Percentiles rank a stretch among this genome's conserved stretches.
phyloP scores from a whole-genome alignment of 2,329 filamentous ascomycete genomes.

The Acrodontium crateriforme region DNA sequence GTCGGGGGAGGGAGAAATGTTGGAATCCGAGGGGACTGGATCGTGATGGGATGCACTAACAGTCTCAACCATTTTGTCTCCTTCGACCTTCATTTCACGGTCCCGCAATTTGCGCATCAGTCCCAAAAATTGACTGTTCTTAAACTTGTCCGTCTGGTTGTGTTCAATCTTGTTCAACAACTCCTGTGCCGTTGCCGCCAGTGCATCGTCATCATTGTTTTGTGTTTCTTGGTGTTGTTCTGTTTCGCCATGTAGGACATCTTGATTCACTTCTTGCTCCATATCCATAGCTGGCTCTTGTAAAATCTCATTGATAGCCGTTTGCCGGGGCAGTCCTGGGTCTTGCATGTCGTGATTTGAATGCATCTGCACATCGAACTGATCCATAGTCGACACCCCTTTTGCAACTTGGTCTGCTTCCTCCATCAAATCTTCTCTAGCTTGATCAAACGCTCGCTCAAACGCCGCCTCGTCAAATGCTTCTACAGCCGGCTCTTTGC shows the following conservation, averaged over 20 bases:
- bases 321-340: neutral
- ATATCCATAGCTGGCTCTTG: constrained; percentile 4
- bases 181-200: constrained; percentile 57
- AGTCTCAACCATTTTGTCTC: constrained; percentile 50
- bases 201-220: constrained; percentile 46
- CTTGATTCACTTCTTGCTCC: constrained; percentile 5
- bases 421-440: constrained; percentile 26
- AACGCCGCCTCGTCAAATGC: constrained; percentile 43
- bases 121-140: constrained; percentile 60
- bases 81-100: constrained; percentile 57
- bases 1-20: constrained; percentile 6
- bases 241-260: constrained; percentile 5
- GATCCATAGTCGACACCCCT: constrained; percentile 4
- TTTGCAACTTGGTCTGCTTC: constrained; percentile 13
- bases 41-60: constrained; percentile 18
- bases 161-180: constrained; percentile 55
- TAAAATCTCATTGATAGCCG: constrained; percentile 5
- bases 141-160: constrained; percentile 61
- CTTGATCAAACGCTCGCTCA: constrained; percentile 39
- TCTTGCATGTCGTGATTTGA: neutral
- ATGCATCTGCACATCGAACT: constrained; percentile 4
- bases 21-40: constrained; percentile 6
- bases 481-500: constrained; percentile 23
- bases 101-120: constrained; percentile 66
- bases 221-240: constrained; percentile 3